Conservation (phyloP, 768 basidiomycete species). For the Tricholoma hemisulphureum region DNA sequence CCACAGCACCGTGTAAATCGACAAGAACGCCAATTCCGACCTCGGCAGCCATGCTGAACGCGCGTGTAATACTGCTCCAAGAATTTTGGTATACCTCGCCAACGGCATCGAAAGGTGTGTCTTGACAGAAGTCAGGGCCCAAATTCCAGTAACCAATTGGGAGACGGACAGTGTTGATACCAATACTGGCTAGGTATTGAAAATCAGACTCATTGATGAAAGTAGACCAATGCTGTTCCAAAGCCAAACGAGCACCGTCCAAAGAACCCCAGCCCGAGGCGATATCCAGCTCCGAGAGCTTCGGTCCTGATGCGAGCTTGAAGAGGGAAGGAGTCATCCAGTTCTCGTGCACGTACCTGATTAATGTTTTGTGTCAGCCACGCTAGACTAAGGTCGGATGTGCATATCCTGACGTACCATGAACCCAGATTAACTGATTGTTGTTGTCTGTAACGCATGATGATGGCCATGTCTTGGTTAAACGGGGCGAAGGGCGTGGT, state of each 20-base stretch:
- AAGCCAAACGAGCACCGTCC: conserved; percentile 41
- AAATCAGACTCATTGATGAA: conserved; percentile 70
- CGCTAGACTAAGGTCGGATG: neutral
- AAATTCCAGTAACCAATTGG: conserved; percentile 64
- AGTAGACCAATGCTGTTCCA: conserved; percentile 78
- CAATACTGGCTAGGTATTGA: conserved; percentile 58
- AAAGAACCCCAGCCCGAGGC: conserved; percentile 58
- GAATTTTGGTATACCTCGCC: conserved; percentile 58
- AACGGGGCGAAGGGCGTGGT: conserved; percentile 44
- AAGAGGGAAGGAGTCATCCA: conserved; percentile 77
- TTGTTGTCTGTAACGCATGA: conserved; percentile 64
- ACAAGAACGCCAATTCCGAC: conserved; percentile 64
- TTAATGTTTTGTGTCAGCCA: neutral
- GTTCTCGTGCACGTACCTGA: conserved; percentile 68
- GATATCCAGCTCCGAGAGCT: conserved; percentile 61
- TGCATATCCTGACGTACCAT: conserved; percentile 39
- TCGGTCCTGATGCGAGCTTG: conserved; percentile 49
- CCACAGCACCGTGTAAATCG: conserved; percentile 74
- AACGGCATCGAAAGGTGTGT: conserved; percentile 63
- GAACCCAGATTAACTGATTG: conserved; percentile 65
- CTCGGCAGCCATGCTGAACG: conserved; percentile 58
- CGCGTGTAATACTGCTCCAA: conserved; percentile 62
- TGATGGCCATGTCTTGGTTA: conserved; percentile 44
- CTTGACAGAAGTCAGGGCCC: conserved; percentile 53
- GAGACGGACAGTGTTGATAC: conserved; percentile 67